Evolutionary conservation across 331 rosid species (phyloP), one percentile per base, ranked within the genome.

Genomic region (Acacia concinna): DNA sequence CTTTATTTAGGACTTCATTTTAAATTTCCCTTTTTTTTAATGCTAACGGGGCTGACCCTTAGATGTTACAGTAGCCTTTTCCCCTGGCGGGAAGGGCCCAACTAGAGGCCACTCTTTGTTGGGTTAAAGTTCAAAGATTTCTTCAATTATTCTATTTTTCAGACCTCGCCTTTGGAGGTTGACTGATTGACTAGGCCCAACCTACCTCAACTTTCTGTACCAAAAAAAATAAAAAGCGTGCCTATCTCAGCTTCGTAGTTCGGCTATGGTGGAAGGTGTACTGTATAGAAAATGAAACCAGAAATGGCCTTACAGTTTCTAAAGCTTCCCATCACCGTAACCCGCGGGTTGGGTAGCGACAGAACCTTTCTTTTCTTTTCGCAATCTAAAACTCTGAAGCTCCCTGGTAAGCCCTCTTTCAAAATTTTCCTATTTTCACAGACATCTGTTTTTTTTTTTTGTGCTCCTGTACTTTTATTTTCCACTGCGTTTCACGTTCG

Each of bases 251-350:
- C 66, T 77, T 37, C 28, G n/a, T 28, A 1, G 37, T 49, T 17
- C 38, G 31, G 67, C 47, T 35, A 66, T 77, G 56, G 52, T 2
- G 43, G 66, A 77, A 51, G 74, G 30, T 7, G 43, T 21, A 77
- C 52, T 7, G 43, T 21, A 77, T 67, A 34, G 44, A 18, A 18
- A 65, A 20, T 8, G 20, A 40, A 57, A 52, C 37, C 56, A 34
- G 57, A 35, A 68, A 87, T 86, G 89, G 90, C 89, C 52, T 63
- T 80, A 9, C 92, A 84, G 51, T 81, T 83, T 62, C 85, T 89
- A 52, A 91, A 87, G 83, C 68, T 80, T 59, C 88, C 89, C 8
- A 1, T 77, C 7, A 38, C 68, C 68, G 47, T 83, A 79, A 79
- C 88, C 44, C 76, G 83, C 86, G 75, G 78, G 71, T 73, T 87